Evolutionary conservation across 345 rosid species (phyloP), one percentile per base, ranked within the genome.

Genomic region (Gossypium mustelinum): DNA sequence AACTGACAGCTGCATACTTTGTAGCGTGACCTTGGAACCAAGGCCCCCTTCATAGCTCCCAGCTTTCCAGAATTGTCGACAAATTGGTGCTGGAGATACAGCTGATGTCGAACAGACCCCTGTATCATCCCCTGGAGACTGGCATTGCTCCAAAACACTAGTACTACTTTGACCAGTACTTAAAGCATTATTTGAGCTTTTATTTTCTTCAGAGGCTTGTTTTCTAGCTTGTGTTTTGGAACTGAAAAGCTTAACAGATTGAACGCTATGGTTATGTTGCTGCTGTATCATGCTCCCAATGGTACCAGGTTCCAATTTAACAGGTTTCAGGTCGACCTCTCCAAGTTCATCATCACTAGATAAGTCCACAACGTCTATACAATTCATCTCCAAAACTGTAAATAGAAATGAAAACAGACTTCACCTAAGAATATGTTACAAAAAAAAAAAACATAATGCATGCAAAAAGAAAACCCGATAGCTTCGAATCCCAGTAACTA

Each of bases 31-130:
- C 82, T 84, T 86, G 41, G 94, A 77, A 79, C 84, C 78, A 73
- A 73, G 54, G 29, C 81, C 86, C 48, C 83, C 87, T 6, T 61
- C 76, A 20, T 95, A 95, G 78, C 45, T 84, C 59, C 99, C 99
- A 75, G 99, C 86, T 84, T 88, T 95, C 99, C 99, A 95, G 75
- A 95, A 95, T 75, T 93, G 99, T 47, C 97, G 88, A 86, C 90
- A 85, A 72, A 93, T 79, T 52, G 98, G 99, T 0, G 95, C 89
- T 11, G 92, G 81, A 58, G 86, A 83, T 39, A 86, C 79, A 47
- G 83, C 69, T 51, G 93, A 86, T 11, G 82, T 48, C n/a, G 87
- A 84, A 70, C 93, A 88, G 79, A 87, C 86, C 27, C 94, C 89
- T 6, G 87, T 77, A 75, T 89, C 98, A 14, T 93, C 91, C 65